Conservation (phyloP, 2,329 filamentous ascomycete species). For the Beauveria pseudobassiana region DNA sequence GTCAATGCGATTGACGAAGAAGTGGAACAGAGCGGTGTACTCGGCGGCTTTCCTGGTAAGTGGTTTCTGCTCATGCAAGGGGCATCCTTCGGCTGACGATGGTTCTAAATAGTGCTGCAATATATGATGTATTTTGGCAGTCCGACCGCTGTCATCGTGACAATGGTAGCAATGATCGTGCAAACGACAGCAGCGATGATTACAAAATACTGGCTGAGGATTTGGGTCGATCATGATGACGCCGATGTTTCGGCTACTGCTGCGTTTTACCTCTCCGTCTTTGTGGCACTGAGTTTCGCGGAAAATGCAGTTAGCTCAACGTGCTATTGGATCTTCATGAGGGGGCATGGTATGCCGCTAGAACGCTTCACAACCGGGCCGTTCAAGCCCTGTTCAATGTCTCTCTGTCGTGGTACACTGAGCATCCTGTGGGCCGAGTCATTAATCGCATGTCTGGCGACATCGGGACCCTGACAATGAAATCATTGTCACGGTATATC, state of each 20-base stretch:
- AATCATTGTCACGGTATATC: constrained; percentile 37
- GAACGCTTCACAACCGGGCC: constrained; percentile 42
- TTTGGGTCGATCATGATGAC: constrained; percentile 46
- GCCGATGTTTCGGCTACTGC: constrained; percentile 30
- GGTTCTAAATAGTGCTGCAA: constrained; percentile 28
- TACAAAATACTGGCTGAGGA: constrained; percentile 40
- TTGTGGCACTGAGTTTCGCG: constrained; percentile 38
- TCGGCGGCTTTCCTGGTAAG: constrained; percentile 20
- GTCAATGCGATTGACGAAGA: not conserved
- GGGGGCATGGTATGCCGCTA: constrained; percentile 47
- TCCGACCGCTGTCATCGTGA: constrained; percentile 31
- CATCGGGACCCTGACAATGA: constrained; percentile 44
- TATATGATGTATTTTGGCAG: constrained; percentile 46
- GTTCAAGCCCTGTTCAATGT: constrained; percentile 45
- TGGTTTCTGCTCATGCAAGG: not conserved
- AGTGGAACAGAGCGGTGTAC: constrained; percentile 20
- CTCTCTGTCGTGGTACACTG: constrained; percentile 49
- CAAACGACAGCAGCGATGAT: constrained; percentile 34
- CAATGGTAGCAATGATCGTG: constrained; percentile 30
- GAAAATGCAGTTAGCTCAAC: constrained; percentile 33
- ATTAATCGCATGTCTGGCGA: constrained; percentile 51
- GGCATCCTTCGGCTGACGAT: constrained; percentile 11
- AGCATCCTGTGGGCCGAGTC: constrained; percentile 43
- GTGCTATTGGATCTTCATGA: constrained; percentile 39
- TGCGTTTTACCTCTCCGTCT: constrained; percentile 46